These are phyloP conservation scores for Sutorius eximius DNA, from an alignment of 1,284 basidiomycete species.

Conservation along the genomic window DNA sequence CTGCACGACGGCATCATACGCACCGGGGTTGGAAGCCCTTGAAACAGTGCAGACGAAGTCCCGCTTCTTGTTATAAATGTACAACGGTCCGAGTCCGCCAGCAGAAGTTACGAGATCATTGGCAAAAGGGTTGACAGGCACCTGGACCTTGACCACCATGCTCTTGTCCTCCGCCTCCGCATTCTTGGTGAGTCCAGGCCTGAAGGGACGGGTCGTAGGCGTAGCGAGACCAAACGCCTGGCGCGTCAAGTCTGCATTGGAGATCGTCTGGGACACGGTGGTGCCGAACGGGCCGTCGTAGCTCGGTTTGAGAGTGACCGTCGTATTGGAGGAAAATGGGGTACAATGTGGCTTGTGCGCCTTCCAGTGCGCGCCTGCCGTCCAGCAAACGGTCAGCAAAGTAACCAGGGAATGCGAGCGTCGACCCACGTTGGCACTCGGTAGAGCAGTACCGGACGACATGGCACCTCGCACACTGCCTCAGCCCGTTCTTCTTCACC, in stretches of 20 bases:
- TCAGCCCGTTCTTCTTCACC: conserved; percentile 34
- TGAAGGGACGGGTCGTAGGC: conserved; percentile 6
- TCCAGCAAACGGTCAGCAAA: not conserved
- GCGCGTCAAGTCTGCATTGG: conserved; percentile 37
- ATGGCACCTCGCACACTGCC: conserved; percentile 46
- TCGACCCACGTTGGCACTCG: conserved; percentile 51
- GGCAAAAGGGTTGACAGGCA: conserved; percentile 31
- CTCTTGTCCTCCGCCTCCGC: conserved; percentile 35
- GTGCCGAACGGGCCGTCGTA: conserved; percentile 29
- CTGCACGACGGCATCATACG: conserved; percentile 42
- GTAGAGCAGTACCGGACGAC: conserved; percentile 51
- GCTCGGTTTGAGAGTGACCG: conserved; percentile 46
- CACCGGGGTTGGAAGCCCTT: conserved; percentile 35
- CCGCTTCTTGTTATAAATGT: conserved; percentile 53
- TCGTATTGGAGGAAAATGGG: conserved; percentile 43
- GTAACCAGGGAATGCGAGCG: not conserved
- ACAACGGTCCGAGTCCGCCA: conserved; percentile 31
- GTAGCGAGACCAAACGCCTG: conserved; percentile 34
- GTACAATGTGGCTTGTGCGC: conserved; percentile 48
- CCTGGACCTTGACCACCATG: conserved; percentile 56
- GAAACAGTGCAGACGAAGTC: conserved; percentile 48
- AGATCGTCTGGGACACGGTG: conserved; percentile 23
- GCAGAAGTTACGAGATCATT: conserved; percentile 3
- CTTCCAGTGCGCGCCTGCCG: conserved; percentile 47
- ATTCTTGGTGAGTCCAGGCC: conserved; percentile 14